These are phyloP conservation scores for Phytophthora macrochlamydospora DNA, from an alignment of 352 stramenopile genomes.

Conservation along the genomic window DNA sequence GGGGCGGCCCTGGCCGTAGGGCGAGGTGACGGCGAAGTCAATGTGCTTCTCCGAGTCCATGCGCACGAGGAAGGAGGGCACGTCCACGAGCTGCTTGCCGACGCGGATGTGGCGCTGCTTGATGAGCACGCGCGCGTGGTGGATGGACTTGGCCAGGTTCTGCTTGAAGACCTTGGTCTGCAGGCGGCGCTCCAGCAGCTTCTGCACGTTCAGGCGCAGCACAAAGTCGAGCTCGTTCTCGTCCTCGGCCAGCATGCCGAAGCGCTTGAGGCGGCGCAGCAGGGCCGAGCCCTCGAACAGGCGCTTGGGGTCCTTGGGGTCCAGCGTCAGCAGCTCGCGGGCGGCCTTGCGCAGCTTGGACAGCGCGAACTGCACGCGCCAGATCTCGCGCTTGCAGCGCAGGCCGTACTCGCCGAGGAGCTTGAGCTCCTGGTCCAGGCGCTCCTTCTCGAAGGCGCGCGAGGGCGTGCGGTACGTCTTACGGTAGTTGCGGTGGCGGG, in stretches of 20 bases:
- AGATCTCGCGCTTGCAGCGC: slow-evolving; percentile 99
- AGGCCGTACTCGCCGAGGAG: slow-evolving; percentile 99
- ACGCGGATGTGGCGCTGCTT: slow-evolving; percentile 99
- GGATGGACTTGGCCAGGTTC: slow-evolving; percentile 99
- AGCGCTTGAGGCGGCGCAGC: slow-evolving; percentile 96
- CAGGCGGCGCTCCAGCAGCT: slow-evolving; percentile 98
- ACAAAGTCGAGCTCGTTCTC: slow-evolving; percentile 99
- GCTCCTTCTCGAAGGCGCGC: slow-evolving; percentile 99
- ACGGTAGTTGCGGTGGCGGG: slow-evolving; percentile 92
- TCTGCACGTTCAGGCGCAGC: slow-evolving; percentile 98
- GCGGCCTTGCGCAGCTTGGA: slow-evolving; percentile 99
- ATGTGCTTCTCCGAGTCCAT: slow-evolving; percentile 99
- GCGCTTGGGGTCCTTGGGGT: slow-evolving; percentile 98
- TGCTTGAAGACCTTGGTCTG: slow-evolving; percentile 99
- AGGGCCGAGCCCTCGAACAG: slow-evolving; percentile 98
- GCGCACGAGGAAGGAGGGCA: slow-evolving; percentile 98
- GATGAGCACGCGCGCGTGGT: slow-evolving; percentile 99
- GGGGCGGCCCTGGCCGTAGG: slow-evolving; percentile 97
- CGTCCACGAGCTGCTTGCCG: slow-evolving; percentile 98
- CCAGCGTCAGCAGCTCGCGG: slow-evolving; percentile 97
- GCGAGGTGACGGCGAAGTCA: slow-evolving; percentile 98
- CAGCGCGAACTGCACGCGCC: slow-evolving; percentile 98
- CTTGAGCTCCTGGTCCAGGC: slow-evolving; percentile 99
- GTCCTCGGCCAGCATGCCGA: slow-evolving; percentile 97
- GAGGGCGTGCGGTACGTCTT: slow-evolving; percentile 99